Base-by-base conservation (phyloP, 495 filamentous ascomycete species). In the Penicillium ochrochloron region DNA sequence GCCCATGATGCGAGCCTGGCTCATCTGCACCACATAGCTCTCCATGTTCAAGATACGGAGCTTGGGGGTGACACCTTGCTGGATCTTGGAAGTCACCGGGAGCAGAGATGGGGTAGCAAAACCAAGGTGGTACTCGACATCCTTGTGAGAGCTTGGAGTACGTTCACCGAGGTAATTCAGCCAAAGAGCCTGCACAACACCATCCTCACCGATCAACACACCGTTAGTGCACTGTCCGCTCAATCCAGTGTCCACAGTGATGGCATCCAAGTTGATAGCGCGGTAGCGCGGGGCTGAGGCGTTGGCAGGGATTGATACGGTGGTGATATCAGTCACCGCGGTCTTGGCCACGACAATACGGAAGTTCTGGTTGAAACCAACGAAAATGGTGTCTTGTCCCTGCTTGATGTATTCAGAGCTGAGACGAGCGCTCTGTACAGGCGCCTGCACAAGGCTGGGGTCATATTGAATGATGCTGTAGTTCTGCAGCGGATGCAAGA, bases 401-500 rank as follows among this genome's bases (percentile, higher is more conserved):
- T 98, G 96, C 55, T 93, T 94, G 73, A 98, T 93, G 63, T 84
- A 85, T 60, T 93, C 85, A 17, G 82, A 85, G 70, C 93, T 90
- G 55, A 99, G 86, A 70, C 84, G 90, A 25, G 95, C 94, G 67
- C 89, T 94, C 76, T 96, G 83, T 23, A 99, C 92, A 6, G 96
- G 94, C 8, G 96, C 95, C 67, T 96, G 86, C 50, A 98, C 96
- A 1, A 99, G 86, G 37, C 84, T 88, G 2, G 96, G 91, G 75
- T 99, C 95, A 72, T 98, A 99, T 76, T 96, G 90, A 60, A 99
- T 85, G 69, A 99, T 90, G 64, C 89, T 90, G 77, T 97, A 99
- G 75, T 99, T 99, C 72, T 97, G 96, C 34, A 98, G 81, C n/a
- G 95, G 95, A 75, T 99, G 95, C 80, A 99, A 84, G 82, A 99